phyloP scores from a whole-genome alignment of 176 grass and related monocot species.

The Pontederia crassipes region DNA sequence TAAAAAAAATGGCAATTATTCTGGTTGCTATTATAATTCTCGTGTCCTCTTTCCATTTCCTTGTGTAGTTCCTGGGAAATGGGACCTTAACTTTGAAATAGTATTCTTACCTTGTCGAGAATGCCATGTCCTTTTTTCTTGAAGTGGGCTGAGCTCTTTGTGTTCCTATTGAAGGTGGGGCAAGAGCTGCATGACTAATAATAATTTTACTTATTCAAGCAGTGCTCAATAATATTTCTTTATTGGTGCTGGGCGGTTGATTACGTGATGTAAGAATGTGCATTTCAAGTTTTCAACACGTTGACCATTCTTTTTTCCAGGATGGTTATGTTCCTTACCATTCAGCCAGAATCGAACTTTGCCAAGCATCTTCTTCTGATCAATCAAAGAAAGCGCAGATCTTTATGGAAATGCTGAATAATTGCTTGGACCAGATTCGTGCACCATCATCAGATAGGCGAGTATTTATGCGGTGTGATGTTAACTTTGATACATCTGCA shows the following conservation, averaged over 20 bases:
- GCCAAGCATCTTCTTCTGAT: slow-evolving; percentile 41
- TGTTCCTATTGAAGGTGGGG: not conserved
- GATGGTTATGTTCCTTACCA: slow-evolving; percentile 90
- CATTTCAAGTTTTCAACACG: not conserved
- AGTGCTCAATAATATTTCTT: not conserved
- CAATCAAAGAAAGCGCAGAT: slow-evolving; percentile 58
- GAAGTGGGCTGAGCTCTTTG: too few relatives aligned
- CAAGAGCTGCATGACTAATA: not conserved
- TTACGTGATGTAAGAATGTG: not conserved
- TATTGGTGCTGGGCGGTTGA: not conserved
- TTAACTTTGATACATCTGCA: slow-evolving; percentile 54
- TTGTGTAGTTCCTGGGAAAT: too few relatives aligned
- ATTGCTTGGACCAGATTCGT: slow-evolving; percentile 67
- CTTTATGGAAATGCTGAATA: slow-evolving; percentile 82
- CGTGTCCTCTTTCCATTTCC: too few relatives aligned
- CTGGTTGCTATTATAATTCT: too few relatives aligned
- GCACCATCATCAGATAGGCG: slow-evolving; percentile 40
- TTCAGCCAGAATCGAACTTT: slow-evolving; percentile 78
- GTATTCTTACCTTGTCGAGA: too few relatives aligned
- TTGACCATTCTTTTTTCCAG: slow-evolving; percentile 22
- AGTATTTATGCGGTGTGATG: slow-evolving; percentile 78
- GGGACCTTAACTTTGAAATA: too few relatives aligned
- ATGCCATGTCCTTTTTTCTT: too few relatives aligned
- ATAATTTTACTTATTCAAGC: too few relatives aligned
- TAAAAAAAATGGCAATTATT: too few relatives aligned